phyloP scores from a whole-genome alignment of 2,329 filamentous ascomycete species.

The Colletotrichum gloeosporioides region DNA sequence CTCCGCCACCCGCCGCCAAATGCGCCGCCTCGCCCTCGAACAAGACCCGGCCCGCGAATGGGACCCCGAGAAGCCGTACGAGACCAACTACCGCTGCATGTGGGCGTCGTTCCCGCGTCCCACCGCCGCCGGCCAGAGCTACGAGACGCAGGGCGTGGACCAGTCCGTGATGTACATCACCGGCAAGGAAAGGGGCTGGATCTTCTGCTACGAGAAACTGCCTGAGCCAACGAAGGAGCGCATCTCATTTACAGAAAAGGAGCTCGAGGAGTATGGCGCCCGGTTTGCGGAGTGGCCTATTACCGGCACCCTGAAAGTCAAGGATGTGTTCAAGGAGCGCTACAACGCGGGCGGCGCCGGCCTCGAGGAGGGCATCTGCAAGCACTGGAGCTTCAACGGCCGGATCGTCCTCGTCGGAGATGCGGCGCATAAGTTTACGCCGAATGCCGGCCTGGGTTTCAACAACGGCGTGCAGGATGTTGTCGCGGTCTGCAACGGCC shows the following conservation, averaged over 20 bases:
- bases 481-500: conserved; percentile 31
- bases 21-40: conserved; percentile 34
- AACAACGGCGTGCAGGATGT: conserved; percentile 41
- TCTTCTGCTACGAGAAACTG: conserved; percentile 38
- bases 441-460: conserved; percentile 37
- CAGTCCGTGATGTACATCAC: conserved; percentile 33
- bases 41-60: conserved; percentile 14
- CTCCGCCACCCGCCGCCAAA: conserved; percentile 37
- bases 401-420: conserved; percentile 41
- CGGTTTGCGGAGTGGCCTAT: conserved; percentile 32
- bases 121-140: conserved; percentile 27
- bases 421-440: conserved; percentile 41
- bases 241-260: conserved; percentile 27
- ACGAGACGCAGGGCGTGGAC: conserved; percentile 34
- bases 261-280: conserved; percentile 28
- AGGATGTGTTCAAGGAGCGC: conserved; percentile 32
- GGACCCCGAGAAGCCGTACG: conserved; percentile 8
- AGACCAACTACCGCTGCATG: conserved; percentile 35
- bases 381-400: conserved; percentile 38
- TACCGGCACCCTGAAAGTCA: conserved; percentile 29
- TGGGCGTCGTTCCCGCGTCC: conserved; percentile 37
- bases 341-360: conserved; percentile 32
- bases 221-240: conserved; percentile 28
- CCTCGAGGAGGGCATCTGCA: conserved; percentile 41
- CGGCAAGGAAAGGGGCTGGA: conserved; percentile 32